phyloP scores from a whole-genome alignment of 2,329 filamentous ascomycete genomes.

The Pseudogymnoascus verrucosus region DNA sequence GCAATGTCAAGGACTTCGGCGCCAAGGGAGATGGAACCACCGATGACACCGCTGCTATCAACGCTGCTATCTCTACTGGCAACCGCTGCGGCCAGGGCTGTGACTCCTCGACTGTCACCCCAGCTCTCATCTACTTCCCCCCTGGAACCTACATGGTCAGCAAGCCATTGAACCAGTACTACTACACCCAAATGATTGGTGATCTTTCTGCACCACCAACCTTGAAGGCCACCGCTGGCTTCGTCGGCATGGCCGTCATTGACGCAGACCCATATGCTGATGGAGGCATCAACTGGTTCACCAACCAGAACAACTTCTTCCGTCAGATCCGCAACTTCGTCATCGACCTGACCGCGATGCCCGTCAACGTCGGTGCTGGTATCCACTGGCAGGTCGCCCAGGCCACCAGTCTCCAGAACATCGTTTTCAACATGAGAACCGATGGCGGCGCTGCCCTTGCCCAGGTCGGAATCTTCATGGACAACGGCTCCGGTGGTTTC shows the following conservation, averaged over 20 bases:
- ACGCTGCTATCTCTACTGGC: conserved; percentile 69
- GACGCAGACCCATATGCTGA: conserved; percentile 77
- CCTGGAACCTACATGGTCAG: conserved; percentile 78
- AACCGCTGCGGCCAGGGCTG: conserved; percentile 73
- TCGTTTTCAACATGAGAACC: conserved; percentile 69
- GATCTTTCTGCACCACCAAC: conserved; percentile 66
- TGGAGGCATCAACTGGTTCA: conserved; percentile 63
- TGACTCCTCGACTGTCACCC: conserved; percentile 74
- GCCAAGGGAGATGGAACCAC: conserved; percentile 58
- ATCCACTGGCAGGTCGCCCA: conserved; percentile 86
- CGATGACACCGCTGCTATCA: conserved; percentile 84
- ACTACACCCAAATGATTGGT: conserved; percentile 90
- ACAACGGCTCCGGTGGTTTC: conserved; percentile 77
- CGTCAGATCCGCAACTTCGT: conserved; percentile 75
- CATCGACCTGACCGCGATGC: conserved; percentile 65
- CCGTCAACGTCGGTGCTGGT: conserved; percentile 52
- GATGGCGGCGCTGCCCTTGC: conserved; percentile 56
- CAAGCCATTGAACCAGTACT: conserved; percentile 71
- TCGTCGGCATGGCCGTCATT: conserved; percentile 79
- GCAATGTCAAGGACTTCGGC: conserved; percentile 70
- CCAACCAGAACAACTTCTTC: conserved; percentile 78
- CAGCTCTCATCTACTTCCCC: conserved; percentile 87
- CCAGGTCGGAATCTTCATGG: conserved; percentile 73
- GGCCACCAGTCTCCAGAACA: conserved; percentile 72
- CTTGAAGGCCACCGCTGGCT: conserved; percentile 64